Base-by-base conservation (phyloP, 2,329 filamentous ascomycete species). In the Fusarium citri region DNA sequence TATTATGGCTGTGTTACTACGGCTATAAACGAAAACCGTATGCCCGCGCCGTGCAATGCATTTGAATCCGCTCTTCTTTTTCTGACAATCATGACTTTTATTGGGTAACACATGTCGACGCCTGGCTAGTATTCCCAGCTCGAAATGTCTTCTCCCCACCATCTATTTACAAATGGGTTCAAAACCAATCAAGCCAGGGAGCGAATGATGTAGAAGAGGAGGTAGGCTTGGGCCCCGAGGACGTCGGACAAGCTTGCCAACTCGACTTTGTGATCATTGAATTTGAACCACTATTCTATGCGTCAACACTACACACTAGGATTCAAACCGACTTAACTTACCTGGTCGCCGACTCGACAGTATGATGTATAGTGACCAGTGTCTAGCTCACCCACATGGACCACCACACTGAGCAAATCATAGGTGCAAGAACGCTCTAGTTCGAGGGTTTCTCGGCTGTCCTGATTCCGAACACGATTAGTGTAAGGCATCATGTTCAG, bases 351-450 rank as follows among this genome's bases (percentile, higher is more conserved):
- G 63, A 95, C 91, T 48, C 93, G 85, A 64, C 92, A 94, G 78
- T 97, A 98, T n/a, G 91, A 93, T 59, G 94, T 90, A 76, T 97
- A 98, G 77, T 98, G 94, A 18, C 94, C 95, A 2, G 93, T 94
- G 74, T 98, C 94, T 60, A 98, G 92, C 79, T 95, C 94, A 54
- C 95, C 95, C 64, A 97, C 93, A 76, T 98, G 95, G 41, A 97
- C 94, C 23, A 98, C 92, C 5, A 97, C 94, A 67, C 92, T 94
- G 20, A 94, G 87, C 2, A 98, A 87, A 72, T 97, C 94, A 78
- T 98, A 98, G 8, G 91, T 89, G 76, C 92, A 94, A 8, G 87
- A 90, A 73, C 88, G 83, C 57, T 85, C 85, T 20, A 91, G 78
- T 73, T 90, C 88, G 47, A 88, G 82, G 69, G 83, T 85, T 63